These are phyloP conservation scores for Gossypium sturtianum DNA, from an alignment of 345 rosid species.

Conservation along the genomic window DNA sequence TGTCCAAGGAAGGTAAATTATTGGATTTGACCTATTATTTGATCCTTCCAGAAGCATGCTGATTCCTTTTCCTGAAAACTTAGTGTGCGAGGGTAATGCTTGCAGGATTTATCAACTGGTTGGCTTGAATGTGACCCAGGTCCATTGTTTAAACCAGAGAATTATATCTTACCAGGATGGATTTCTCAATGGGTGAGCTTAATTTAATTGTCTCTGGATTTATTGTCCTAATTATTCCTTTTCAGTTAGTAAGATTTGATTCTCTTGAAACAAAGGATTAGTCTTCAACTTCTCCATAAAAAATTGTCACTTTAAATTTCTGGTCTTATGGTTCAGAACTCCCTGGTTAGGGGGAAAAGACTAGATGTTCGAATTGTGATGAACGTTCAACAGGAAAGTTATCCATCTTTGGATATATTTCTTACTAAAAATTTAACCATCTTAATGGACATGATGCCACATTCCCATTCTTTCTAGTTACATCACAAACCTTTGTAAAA, in stretches of 20 bases:
- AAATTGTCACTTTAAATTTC: not conserved
- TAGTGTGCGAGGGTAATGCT: slow-evolving; percentile 12
- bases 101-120: slow-evolving; percentile 84
- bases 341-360: not conserved
- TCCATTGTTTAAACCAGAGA: slow-evolving; percentile 78
- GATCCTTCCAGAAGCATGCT: slow-evolving; percentile 8
- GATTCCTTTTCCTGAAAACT: slow-evolving; percentile 7
- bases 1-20: slow-evolving; percentile 85
- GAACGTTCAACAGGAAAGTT: not conserved
- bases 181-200: slow-evolving; percentile 62
- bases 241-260: not conserved
- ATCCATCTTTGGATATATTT: not conserved
- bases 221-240: not conserved
- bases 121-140: slow-evolving; percentile 98
- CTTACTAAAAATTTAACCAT: not conserved
- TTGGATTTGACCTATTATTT: slow-evolving; percentile 9
- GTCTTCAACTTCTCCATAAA: not conserved
- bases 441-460: too few species aligned
- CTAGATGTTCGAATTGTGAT: not conserved
- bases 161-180: slow-evolving; percentile 52
- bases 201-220: slow-evolving; percentile 1
- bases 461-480: not conserved
- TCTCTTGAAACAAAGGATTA: not conserved
- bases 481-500: not conserved
- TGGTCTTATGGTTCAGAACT: not conserved